These are phyloP conservation scores for Platanthera zijinensis DNA, from an alignment of 106 monocot genomes.

Conservation along the genomic window DNA sequence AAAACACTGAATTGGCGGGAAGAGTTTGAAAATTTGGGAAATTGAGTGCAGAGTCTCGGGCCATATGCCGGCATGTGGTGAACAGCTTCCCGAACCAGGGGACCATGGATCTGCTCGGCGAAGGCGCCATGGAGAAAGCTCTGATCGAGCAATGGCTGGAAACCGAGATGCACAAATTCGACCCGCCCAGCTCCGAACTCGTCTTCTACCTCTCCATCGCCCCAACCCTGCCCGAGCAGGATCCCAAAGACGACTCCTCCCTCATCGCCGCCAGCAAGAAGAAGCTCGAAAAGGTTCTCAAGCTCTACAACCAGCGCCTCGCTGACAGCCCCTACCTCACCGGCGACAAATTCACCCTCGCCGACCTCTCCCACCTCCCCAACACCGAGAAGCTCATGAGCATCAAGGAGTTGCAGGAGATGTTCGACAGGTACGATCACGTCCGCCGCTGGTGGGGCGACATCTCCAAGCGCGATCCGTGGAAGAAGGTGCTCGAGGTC, in stretches of 20 bases:
- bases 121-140: slow-evolving; percentile 26
- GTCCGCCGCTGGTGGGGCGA: slow-evolving; percentile 55
- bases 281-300: slow-evolving; percentile 34
- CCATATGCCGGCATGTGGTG: slow-evolving; percentile 30
- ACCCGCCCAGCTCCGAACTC: slow-evolving; percentile 28
- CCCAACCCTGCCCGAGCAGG: neutral
- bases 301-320: slow-evolving; percentile 36
- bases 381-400: slow-evolving; percentile 34
- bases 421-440: slow-evolving; percentile 26
- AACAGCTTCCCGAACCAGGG: slow-evolving; percentile 23
- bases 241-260: neutral
- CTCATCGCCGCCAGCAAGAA: slow-evolving; percentile 13
- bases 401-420: neutral
- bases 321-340: slow-evolving; percentile 32
- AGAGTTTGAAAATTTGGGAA: neutral
- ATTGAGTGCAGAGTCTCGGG: slow-evolving; percentile 24
- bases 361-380: slow-evolving; percentile 62
- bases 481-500: slow-evolving; percentile 48
- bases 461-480: slow-evolving; percentile 45
- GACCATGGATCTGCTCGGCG: slow-evolving; percentile 11
- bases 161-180: slow-evolving; percentile 33
- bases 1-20: no score
- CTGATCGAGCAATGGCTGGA: slow-evolving; percentile 51
- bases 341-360: slow-evolving; percentile 50
- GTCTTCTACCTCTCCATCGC: slow-evolving; percentile 43